phyloP scores from a whole-genome alignment of 2,329 filamentous ascomycete species.

The Emmonsia crescens region DNA sequence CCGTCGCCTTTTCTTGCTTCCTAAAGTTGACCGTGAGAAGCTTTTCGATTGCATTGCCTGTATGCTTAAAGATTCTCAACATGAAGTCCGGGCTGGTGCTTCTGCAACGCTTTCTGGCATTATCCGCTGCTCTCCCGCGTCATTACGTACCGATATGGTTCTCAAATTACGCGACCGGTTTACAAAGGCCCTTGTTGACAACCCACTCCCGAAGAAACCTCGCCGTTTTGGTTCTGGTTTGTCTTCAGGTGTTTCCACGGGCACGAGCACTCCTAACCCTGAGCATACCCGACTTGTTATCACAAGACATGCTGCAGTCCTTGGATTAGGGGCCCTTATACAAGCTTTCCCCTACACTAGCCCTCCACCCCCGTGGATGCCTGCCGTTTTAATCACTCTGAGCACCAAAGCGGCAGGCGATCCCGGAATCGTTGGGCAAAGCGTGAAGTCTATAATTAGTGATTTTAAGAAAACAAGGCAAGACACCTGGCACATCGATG shows the following conservation, averaged over 20 bases:
- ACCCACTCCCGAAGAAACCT: constrained; percentile 70
- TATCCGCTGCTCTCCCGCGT: constrained; percentile 86
- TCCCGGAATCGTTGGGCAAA: constrained; percentile 85
- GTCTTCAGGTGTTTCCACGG: constrained; percentile 34
- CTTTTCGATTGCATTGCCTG: constrained; percentile 88
- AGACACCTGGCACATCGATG: constrained; percentile 96
- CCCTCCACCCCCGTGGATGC: constrained; percentile 87
- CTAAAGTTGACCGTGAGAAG: constrained; percentile 59
- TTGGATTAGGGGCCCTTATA: constrained; percentile 81
- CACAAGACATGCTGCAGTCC: constrained; percentile 75
- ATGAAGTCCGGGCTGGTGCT: constrained; percentile 90
- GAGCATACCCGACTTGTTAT: constrained; percentile 64
- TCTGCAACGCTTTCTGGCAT: constrained; percentile 88
- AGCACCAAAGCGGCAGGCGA: constrained; percentile 80
- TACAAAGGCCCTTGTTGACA: constrained; percentile 62
- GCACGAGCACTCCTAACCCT: constrained; percentile 39
- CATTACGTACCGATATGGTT: constrained; percentile 69
- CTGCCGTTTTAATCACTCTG: constrained; percentile 75
- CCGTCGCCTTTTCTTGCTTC: constrained; percentile 82
- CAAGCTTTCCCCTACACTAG: constrained; percentile 95
- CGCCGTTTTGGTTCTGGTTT: constrained; percentile 25
- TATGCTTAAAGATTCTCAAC: constrained; percentile 85
- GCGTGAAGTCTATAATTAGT: constrained; percentile 83
- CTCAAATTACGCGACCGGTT: constrained; percentile 66
- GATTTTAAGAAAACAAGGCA: constrained; percentile 99